Evolutionary conservation across 305 asterid species (phyloP).

Genomic region (Solanum aculeatissimum): DNA sequence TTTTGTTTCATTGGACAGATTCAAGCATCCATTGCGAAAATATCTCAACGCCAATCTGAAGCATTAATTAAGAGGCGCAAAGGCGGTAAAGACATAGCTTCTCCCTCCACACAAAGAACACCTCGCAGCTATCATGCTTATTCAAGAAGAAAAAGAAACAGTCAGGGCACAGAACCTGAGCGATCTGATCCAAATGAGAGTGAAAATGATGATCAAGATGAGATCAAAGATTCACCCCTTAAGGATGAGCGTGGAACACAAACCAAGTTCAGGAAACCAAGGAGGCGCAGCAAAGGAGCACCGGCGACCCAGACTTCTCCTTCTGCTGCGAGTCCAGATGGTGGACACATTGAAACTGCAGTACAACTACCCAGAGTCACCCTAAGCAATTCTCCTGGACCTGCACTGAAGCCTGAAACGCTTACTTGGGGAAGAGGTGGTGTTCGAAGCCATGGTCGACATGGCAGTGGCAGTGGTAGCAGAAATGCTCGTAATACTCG

Average conservation of each 20-base stretch:
- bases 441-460: conserved; percentile 22
- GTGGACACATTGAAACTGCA: conserved; percentile 7
- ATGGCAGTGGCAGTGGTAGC: conserved; percentile 15
- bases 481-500: conserved; percentile 12
- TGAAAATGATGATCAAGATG: conserved; percentile 16
- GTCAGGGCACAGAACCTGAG: conserved; percentile 7
- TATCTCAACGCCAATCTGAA: conserved; percentile 24
- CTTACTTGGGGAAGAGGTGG: conserved; percentile 34
- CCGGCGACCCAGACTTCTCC: conserved; percentile 5
- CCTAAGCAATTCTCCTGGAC: conserved; percentile 2
- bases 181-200: conserved; percentile 12
- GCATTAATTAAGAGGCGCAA: conserved; percentile 25
- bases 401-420: conserved; percentile 6
- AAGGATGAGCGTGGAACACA: conserved; percentile 15
- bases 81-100: conserved; percentile 10
- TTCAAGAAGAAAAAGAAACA: conserved; percentile 23
- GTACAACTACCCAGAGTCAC: conserved; percentile 2
- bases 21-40: conserved; percentile 27
- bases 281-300: conserved; percentile 6
- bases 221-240: conserved; percentile 7
- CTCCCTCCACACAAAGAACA: conserved; percentile 2
- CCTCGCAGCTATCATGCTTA: conserved; percentile 8
- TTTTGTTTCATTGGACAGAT: conserved; percentile 13
- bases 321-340: conserved; percentile 7
- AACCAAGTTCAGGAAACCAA: conserved; percentile 12